These are phyloP conservation scores for Lachancea nothofagi DNA, from an alignment of 805 yeast genomes.

Conservation along the genomic window DNA sequence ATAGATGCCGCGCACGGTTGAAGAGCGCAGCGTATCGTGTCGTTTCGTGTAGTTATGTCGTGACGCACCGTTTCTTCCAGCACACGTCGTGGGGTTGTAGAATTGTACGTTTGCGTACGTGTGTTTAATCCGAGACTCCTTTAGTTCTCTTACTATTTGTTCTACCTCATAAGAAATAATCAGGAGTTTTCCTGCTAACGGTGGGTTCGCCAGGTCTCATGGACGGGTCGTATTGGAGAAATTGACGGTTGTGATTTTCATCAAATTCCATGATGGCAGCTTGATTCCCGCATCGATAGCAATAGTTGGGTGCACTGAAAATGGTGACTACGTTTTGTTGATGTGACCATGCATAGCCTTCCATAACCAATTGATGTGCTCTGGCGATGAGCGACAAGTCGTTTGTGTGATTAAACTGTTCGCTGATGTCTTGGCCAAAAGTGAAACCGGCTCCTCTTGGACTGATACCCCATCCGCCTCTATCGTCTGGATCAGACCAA, in stretches of 20 bases:
- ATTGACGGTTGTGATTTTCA: conserved; percentile 85
- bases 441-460: conserved; percentile 99
- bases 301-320: conserved; percentile 92
- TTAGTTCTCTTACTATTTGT: not conserved
- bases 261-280: conserved; percentile 98
- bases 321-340: conserved; percentile 92
- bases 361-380: conserved; percentile 98
- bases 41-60: too few relatives aligned
- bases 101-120: not conserved
- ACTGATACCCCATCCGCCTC: conserved; percentile 97
- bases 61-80: too few relatives aligned
- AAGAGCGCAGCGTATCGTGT: too few relatives aligned
- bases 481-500: conserved; percentile 97
- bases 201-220: conserved; percentile 98
- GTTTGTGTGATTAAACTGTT: conserved; percentile 88
- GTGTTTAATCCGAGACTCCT: conserved; percentile 1
- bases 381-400: conserved; percentile 81
- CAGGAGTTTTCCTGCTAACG: conserved; percentile 94
- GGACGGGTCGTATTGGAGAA: conserved; percentile 92
- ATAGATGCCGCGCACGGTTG: not conserved
- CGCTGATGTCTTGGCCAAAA: conserved; percentile 92
- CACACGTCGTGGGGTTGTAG: too few relatives aligned
- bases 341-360: conserved; percentile 92
- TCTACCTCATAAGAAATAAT: conserved; percentile 67
- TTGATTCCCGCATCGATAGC: conserved; percentile 96